Evolutionary conservation across 495 filamentous ascomycete genomes (phyloP), one percentile per base, ranked within the genome.

Genomic region (Podospora pseudocomata): DNA sequence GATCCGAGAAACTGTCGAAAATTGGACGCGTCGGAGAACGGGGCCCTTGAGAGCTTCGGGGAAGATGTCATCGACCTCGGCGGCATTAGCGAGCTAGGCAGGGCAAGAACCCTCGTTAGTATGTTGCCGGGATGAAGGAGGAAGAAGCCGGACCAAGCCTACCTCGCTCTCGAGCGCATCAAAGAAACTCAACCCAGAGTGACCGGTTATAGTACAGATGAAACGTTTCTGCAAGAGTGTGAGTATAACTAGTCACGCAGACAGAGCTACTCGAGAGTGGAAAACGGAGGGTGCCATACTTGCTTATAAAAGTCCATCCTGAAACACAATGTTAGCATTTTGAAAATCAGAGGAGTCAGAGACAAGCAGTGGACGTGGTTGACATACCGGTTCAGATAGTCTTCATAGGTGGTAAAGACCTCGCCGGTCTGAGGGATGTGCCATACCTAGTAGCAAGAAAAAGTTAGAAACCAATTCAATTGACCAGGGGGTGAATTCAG

Each of bases 291-390:
- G 26, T 32, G 57, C 23, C 84, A 66, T 79, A 90, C 91, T 84
- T 96, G 92, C 66, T 90, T 94, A 76, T 97, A 97, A 76, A 96
- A 97, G 77, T 98, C 94, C 86, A 93, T 88, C 49, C 94, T 92
- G 71, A 7, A 20, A 53, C 23, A 5, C 4, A 16, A 23, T 32
- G 76, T 81, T 68, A 82, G 77, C 34, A 30, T 30, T 49, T 11
- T 16, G 7, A 11, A 13, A 49, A 0, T 49, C 15, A 16, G 23
- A 23, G 9, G 15, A 16, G 39, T 49, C 39, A 49, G 7, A 16
- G 7, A 49, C 15, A 49, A 49, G 39, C 39, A 32, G 30, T 16
- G 13, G 39, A 61, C 59, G 32, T 20, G 19, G 20, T 15, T 13
- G 7, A 61, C 87, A 72, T 81, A 92, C 91, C 91, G 86, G 68